These are phyloP conservation scores for Thyridium curvatum DNA, from an alignment of 2,329 filamentous ascomycete genomes.

Conservation along the genomic window DNA sequence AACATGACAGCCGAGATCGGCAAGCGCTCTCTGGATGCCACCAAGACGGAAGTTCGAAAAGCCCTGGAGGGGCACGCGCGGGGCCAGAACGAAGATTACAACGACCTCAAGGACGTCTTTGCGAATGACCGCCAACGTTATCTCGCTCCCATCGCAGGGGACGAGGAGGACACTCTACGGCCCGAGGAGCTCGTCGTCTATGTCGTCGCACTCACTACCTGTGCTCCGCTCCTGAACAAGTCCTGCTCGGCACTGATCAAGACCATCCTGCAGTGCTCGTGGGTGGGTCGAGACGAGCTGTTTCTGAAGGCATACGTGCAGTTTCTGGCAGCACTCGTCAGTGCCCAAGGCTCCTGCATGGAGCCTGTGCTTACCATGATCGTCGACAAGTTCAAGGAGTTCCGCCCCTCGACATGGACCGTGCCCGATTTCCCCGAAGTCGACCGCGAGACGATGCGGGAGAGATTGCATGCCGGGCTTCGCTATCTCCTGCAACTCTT, in stretches of 20 bases:
- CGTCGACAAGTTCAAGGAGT: slow-evolving; percentile 66
- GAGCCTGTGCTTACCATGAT: slow-evolving; percentile 71
- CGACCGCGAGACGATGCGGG: slow-evolving; percentile 57
- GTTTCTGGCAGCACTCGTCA: slow-evolving; percentile 67
- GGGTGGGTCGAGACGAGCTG: slow-evolving; percentile 57
- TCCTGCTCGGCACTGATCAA: slow-evolving; percentile 53
- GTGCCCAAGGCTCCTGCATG: slow-evolving; percentile 74
- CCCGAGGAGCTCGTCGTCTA: slow-evolving; percentile 54
- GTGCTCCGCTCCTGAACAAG: slow-evolving; percentile 52
- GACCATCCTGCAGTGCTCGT: slow-evolving; percentile 53
- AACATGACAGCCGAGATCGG: slow-evolving; percentile 51
- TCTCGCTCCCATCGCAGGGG: slow-evolving; percentile 19
- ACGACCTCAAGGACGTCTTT: slow-evolving; percentile 55
- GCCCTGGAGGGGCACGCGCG: slow-evolving; percentile 51
- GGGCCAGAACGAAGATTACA: slow-evolving; percentile 54
- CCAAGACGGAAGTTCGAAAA: slow-evolving; percentile 47
- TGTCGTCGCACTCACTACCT: slow-evolving; percentile 56
- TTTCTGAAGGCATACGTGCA: slow-evolving; percentile 57
- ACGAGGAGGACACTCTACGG: slow-evolving; percentile 39
- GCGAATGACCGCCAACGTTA: slow-evolving; percentile 39
- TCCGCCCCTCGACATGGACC: slow-evolving; percentile 36
- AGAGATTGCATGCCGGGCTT: slow-evolving; percentile 69
- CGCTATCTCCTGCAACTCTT: slow-evolving; percentile 74
- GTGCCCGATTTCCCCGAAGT: slow-evolving; percentile 53
- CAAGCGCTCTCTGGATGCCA: slow-evolving; percentile 44